Conservation (phyloP, 768 basidiomycete genomes). For the Collybiopsis luxurians region DNA sequence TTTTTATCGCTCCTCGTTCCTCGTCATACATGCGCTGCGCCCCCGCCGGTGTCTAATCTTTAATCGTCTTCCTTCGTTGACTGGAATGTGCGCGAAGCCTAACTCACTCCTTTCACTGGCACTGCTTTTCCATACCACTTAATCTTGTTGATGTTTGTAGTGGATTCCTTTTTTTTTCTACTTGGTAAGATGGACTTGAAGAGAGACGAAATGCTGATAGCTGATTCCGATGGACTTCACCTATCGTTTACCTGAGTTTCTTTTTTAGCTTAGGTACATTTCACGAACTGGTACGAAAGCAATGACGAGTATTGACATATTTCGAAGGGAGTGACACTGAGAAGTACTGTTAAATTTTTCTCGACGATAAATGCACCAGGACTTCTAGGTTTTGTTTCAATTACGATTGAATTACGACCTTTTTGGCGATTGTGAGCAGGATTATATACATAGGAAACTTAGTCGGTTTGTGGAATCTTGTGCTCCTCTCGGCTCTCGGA, state of each 20-base stretch:
- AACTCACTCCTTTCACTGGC: not conserved
- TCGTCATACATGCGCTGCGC: not conserved
- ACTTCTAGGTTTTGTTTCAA: too few relatives aligned
- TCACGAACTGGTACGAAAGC: constrained; percentile 7
- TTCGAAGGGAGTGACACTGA: too few relatives aligned
- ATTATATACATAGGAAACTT: too few relatives aligned
- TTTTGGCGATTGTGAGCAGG: too few relatives aligned
- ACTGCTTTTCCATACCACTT: constrained; percentile 7
- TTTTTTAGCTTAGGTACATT: not conserved
- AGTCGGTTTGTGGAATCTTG: too few relatives aligned
- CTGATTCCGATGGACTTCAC: constrained; percentile 1
- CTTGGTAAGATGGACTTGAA: too few relatives aligned
- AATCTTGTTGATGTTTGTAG: not conserved
- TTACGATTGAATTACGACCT: too few relatives aligned
- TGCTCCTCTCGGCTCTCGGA: too few relatives aligned
- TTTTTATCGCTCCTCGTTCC: not conserved
- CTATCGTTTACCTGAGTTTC: not conserved
- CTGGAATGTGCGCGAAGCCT: not conserved
- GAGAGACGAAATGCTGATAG: not conserved
- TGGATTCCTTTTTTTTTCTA: not conserved
- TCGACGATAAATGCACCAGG: too few relatives aligned
- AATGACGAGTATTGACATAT: not conserved
- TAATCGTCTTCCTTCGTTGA: not conserved
- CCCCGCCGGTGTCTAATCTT: not conserved
- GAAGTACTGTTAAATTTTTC: too few relatives aligned